phyloP scores from a whole-genome alignment of 202 grass and related monocot genomes.

The Digitaria exilis region DNA sequence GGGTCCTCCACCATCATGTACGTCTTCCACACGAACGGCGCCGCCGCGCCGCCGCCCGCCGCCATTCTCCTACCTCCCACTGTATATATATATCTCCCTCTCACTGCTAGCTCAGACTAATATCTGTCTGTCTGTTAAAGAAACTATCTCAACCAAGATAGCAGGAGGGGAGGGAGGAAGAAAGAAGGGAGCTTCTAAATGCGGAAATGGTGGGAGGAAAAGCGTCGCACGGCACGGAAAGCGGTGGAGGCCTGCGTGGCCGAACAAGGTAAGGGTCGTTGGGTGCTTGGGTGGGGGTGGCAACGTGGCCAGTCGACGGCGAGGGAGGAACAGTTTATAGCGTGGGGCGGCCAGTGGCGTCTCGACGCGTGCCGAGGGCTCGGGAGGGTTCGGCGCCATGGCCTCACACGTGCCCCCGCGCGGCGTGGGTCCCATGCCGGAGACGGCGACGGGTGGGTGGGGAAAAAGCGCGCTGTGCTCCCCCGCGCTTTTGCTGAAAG shows the following conservation, averaged over 20 bases:
- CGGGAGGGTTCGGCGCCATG: conserved; percentile 36
- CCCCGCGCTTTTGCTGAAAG: too few relatives aligned
- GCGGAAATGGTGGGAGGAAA: not conserved
- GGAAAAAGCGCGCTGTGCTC: conserved; percentile 35
- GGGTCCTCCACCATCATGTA: conserved; percentile 83
- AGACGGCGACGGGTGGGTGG: not conserved
- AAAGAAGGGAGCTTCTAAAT: not conserved
- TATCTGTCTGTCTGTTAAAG: too few relatives aligned
- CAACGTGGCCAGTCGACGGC: not conserved
- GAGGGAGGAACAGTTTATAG: conserved; percentile 3
- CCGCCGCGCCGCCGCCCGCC: conserved; percentile 12
- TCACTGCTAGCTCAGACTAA: too few relatives aligned
- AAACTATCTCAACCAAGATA: too few relatives aligned
- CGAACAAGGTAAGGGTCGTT: conserved; percentile 12
- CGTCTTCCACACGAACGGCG: conserved; percentile 91
- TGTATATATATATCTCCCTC: not conserved
- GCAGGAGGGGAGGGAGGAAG: too few relatives aligned
- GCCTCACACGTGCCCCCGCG: conserved; percentile 31
- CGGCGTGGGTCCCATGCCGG: not conserved
- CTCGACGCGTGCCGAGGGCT: conserved; percentile 38
- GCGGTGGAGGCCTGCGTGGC: not conserved
- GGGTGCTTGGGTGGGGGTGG: too few relatives aligned
- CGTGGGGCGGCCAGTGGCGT: not conserved
- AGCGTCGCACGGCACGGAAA: not conserved
- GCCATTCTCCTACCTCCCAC: not conserved